Percentiles rank a stretch among this genome's conserved stretches.
phyloP scores from a whole-genome alignment of 1,284 basidiomycete genomes.

The Irpex sp. region DNA sequence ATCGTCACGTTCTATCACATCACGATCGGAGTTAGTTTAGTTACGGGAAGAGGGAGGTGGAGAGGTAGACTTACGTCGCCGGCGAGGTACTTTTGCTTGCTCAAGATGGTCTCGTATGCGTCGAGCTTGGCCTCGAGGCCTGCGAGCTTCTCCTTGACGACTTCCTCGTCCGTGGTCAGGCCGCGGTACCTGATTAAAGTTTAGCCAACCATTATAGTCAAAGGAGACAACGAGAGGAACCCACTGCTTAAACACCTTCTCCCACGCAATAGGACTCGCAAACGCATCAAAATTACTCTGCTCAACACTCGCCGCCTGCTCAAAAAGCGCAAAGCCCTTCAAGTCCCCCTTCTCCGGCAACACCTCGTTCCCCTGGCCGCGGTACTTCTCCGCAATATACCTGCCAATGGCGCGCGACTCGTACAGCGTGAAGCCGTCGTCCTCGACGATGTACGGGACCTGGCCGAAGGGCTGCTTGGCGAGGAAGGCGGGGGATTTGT shows the following conservation, averaged over 20 bases:
- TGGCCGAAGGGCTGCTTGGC: slow-evolving; percentile 62
- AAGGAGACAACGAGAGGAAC: slow-evolving; percentile 3
- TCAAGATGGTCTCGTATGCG: slow-evolving; percentile 42
- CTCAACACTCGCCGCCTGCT: slow-evolving; percentile 56
- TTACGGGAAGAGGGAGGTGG: too few species aligned
- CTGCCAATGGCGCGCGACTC: slow-evolving; percentile 53
- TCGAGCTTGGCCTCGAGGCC: slow-evolving; percentile 35
- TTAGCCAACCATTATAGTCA: background rate
- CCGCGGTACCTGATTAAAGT: background rate
- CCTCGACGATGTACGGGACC: slow-evolving; percentile 58
- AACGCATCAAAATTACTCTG: slow-evolving; percentile 45
- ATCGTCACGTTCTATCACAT: slow-evolving; percentile 37
- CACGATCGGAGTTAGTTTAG: too few species aligned
- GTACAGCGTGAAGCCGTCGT: slow-evolving; percentile 43
- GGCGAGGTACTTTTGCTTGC: slow-evolving; percentile 42
- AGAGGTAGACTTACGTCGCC: slow-evolving; percentile 35
- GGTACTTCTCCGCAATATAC: slow-evolving; percentile 45
- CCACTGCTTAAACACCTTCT: slow-evolving; percentile 47
- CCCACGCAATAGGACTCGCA: slow-evolving; percentile 34
- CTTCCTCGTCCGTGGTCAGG: slow-evolving; percentile 7
- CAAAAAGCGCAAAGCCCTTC: slow-evolving; percentile 42
- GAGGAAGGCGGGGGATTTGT: slow-evolving; percentile 43
- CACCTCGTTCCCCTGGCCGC: slow-evolving; percentile 30
- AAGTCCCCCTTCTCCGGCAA: slow-evolving; percentile 28
- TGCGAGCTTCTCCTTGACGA: slow-evolving; percentile 10